phyloP scores from a whole-genome alignment of 192 early-diverging fungal species.

The Coemansia interrupta region DNA sequence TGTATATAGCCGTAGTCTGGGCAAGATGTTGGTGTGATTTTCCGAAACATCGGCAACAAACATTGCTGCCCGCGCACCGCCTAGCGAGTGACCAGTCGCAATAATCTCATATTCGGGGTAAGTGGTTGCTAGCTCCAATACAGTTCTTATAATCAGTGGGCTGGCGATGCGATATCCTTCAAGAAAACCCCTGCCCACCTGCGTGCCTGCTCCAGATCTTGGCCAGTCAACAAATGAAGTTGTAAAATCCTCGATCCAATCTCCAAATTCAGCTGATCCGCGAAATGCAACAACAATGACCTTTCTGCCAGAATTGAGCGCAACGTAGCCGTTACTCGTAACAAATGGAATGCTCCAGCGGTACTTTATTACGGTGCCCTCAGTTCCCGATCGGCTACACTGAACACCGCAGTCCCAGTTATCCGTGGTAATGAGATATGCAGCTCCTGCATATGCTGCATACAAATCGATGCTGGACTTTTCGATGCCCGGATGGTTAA shows the following conservation, averaged over 20 bases:
- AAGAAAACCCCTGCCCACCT: conserved; percentile 32
- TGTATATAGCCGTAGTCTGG: conserved; percentile 24
- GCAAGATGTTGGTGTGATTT: conserved; percentile 5
- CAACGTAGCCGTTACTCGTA: conserved; percentile 33
- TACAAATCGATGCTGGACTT: conserved; percentile 16
- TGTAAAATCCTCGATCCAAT: conserved; percentile 18
- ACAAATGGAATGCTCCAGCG: conserved; percentile 18
- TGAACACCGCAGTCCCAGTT: conserved; percentile 25
- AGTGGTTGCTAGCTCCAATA: conserved; percentile 6
- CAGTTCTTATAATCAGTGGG: conserved; percentile 8
- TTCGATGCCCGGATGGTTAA: neutral
- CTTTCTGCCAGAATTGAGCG: conserved; percentile 19
- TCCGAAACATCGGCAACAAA: conserved; percentile 30
- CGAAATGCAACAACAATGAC: conserved; percentile 31
- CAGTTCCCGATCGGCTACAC: conserved; percentile 26
- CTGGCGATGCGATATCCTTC: conserved; percentile 20
- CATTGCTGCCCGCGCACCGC: conserved; percentile 38
- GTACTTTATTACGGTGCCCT: conserved; percentile 23
- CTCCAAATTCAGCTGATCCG: conserved; percentile 19
- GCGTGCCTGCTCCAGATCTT: conserved; percentile 6
- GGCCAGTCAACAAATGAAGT: conserved; percentile 16
- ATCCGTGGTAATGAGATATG: conserved; percentile 10
- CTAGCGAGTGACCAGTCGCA: conserved; percentile 43
- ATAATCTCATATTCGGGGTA: conserved; percentile 36
- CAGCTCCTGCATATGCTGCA: conserved; percentile 33